Evolutionary conservation across 2,329 filamentous ascomycete genomes (phyloP).

Genomic region (Hysterium pulicare): DNA sequence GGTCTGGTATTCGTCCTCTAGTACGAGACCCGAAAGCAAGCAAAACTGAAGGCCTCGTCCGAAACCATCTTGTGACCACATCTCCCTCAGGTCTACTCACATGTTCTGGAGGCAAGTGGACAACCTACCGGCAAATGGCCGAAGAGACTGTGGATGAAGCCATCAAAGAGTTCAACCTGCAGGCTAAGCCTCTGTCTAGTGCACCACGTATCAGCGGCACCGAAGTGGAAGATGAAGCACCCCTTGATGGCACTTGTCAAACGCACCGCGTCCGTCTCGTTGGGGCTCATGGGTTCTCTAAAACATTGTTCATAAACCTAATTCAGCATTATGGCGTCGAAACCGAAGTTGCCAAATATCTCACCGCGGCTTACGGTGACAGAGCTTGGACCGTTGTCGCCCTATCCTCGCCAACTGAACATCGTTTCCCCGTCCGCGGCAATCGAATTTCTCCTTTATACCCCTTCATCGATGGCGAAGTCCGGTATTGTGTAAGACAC

Average conservation of each 20-base stretch:
- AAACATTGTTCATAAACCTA: conserved; percentile 89
- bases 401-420: conserved; percentile 70
- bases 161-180: conserved; percentile 64
- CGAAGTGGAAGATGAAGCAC: conserved; percentile 68
- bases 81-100: conserved; percentile 79
- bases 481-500: conserved; percentile 81
- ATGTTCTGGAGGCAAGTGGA: conserved; percentile 88
- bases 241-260: conserved; percentile 71
- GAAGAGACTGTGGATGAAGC: conserved; percentile 85
- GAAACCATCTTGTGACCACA: conserved; percentile 78
- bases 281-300: conserved; percentile 82
- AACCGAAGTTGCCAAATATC: conserved; percentile 86
- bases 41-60: conserved; percentile 82
- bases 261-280: conserved; percentile 79
- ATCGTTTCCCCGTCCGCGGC: conserved; percentile 79
- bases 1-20: conserved; percentile 82
- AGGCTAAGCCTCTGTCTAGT: conserved; percentile 54
- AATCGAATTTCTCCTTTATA: conserved; percentile 77
- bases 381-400: conserved; percentile 87
- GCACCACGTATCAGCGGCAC: conserved; percentile 68
- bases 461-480: conserved; percentile 87
- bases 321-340: conserved; percentile 92
- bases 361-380: conserved; percentile 85
- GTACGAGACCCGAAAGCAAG: conserved; percentile 82
- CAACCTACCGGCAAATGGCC: conserved; percentile 89